Percentiles rank a stretch among this genome's conserved stretches.
Conservation (phyloP, 305 asterid species). For the Solanum hybrid region DNA sequence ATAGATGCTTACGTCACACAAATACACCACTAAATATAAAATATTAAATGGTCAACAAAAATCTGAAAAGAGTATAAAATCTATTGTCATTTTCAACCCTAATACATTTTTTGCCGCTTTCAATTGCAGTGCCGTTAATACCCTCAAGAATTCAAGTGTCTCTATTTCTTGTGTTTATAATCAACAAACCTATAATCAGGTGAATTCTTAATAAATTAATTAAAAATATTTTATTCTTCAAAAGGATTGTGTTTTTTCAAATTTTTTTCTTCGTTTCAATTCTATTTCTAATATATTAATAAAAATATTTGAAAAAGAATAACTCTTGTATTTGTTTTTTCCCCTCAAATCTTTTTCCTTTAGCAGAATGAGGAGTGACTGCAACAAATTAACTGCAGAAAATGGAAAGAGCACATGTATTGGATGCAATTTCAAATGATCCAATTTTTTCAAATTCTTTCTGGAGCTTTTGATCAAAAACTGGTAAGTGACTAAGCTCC, state of each 20-base stretch:
- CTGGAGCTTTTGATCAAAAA: conserved; percentile 14
- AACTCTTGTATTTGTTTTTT: not conserved
- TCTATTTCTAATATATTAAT: not conserved
- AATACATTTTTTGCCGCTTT: not conserved
- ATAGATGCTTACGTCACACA: not conserved
- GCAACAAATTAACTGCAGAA: conserved; percentile 11
- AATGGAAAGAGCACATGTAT: conserved; percentile 26
- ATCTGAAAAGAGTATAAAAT: not conserved
- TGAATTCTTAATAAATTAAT: no score
- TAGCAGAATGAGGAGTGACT: conserved; percentile 10
- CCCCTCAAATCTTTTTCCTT: not conserved
- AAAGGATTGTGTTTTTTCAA: not conserved
- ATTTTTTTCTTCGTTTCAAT: no score
- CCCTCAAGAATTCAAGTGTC: not conserved
- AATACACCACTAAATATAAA: not conserved
- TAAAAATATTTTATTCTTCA: not conserved
- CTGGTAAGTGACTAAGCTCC: conserved; percentile 8
- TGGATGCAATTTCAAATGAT: conserved; percentile 31
- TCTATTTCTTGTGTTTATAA: not conserved
- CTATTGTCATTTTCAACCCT: not conserved
- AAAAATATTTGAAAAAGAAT: not conserved
- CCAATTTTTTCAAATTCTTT: conserved; percentile 27
- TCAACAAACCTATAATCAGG: not conserved
- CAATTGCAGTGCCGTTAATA: not conserved
- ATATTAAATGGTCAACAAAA: not conserved